Conservation (phyloP, 139 green algal species). For the Dunaliella primolecta region DNA sequence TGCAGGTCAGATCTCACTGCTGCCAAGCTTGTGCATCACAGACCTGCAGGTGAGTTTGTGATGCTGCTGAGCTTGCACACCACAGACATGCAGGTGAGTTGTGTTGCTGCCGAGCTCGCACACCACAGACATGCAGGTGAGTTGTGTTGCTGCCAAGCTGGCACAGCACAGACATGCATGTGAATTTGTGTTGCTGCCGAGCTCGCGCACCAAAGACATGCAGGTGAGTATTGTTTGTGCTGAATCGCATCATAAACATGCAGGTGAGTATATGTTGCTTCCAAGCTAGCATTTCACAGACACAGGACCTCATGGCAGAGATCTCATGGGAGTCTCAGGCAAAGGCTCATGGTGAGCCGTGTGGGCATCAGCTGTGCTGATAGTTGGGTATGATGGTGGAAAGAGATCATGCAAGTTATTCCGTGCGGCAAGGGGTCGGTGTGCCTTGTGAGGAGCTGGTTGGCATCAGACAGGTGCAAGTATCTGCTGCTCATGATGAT, state of each 20-base stretch:
- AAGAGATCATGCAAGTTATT: no score
- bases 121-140: slow-evolving; percentile 19
- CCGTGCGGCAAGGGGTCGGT: no score
- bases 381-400: no score
- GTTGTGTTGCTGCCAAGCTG: neutral
- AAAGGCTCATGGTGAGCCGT: no score
- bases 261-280: slow-evolving; percentile 4
- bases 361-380: no score
- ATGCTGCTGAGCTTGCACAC: neutral
- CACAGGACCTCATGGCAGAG: no score
- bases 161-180: slow-evolving; percentile 17
- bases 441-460: no score
- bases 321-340: no score
- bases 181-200: neutral
- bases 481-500: no score
- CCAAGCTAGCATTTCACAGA: neutral
- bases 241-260: slow-evolving; percentile 19
- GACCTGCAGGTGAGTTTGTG: slow-evolving; percentile 19
- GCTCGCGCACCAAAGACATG: slow-evolving; percentile 13
- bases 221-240: slow-evolving; percentile 4
- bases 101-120: neutral
- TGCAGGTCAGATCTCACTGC: slow-evolving; percentile 13
- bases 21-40: neutral
- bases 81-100: slow-evolving; percentile 20
- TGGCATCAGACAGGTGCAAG: no score